Conservation (phyloP, 306 rosid genomes). For the Glycine latifolia region DNA sequence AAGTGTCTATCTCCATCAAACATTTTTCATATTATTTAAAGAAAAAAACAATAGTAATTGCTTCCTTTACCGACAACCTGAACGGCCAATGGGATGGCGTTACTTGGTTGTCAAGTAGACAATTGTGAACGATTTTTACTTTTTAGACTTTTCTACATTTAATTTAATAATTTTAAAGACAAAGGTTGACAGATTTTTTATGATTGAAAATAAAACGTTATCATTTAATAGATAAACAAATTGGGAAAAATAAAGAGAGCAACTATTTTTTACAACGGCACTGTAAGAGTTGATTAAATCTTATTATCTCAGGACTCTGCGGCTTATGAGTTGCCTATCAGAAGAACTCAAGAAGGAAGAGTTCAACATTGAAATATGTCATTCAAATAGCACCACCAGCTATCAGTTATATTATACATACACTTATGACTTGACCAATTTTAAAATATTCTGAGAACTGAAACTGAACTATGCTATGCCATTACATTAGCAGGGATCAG, state of each 20-base stretch:
- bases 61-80: background rate
- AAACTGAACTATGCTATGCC: constrained; percentile 31
- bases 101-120: background rate
- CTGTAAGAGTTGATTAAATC: too few relatives aligned
- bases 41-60: too few relatives aligned
- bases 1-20: too few relatives aligned
- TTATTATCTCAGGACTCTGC: background rate
- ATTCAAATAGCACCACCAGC: constrained; percentile 23
- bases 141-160: background rate
- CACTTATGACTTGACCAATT: background rate
- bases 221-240: too few relatives aligned
- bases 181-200: background rate
- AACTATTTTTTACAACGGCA: too few relatives aligned
- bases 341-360: background rate
- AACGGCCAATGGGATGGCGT: background rate
- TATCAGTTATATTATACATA: constrained; percentile 34
- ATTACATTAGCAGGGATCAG: constrained; percentile 33
- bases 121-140: background rate
- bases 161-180: background rate
- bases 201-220: too few relatives aligned
- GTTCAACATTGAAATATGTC: constrained; percentile 20
- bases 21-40: too few relatives aligned
- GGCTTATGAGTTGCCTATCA: constrained; percentile 11
- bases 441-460: constrained; percentile 7
- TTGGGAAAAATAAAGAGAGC: too few relatives aligned